Evolutionary conservation across 495 filamentous ascomycete species (phyloP), one percentile per base, ranked within the genome.

Genomic region (Aspergillus sclerotioniger): DNA sequence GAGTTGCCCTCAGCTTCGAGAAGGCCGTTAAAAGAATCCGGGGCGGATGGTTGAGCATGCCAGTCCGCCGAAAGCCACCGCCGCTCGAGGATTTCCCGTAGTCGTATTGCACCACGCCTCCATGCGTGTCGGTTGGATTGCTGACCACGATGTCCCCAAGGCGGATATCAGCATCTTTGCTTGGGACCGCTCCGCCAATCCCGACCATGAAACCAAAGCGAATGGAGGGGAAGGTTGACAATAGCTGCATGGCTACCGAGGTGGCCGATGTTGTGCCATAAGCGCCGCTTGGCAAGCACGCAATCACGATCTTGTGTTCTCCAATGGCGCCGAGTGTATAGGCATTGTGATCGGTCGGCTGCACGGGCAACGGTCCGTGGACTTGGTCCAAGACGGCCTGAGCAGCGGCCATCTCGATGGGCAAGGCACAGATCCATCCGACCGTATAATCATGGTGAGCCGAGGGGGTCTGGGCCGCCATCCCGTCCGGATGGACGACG

Each of bases 371-470:
- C 33, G 8, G 9, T 3, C n/a, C 13, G 20, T 54, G 52, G 8
- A 7, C 21, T 7, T 44, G 4, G 16, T 54, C 52, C 12, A 54
- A 35, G n/a, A 54, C 31, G 1, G 35, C 52, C 9, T 44, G 9
- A 6, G 37, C 52, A 8, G 52, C 35, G 2, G 52, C 52, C 52
- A 44, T 25, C n/a, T 54, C 52, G 17, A 54, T 19, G 6, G 52
- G 52, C 19, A 54, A 45, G 3, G 52, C 37, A 25, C 52, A 54
- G 52, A 54, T 45, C 52, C 52, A 54, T n/a, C 15, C 35, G 16
- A 54, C 19, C 32, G 37, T 44, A 19, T 54, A 54, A 35, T 54
- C 52, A 45, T 20, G 20, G 37, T 31, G 52, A 2, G 25, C 5
- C 25, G 5, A 25, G 5, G 25, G 2, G 5, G 5, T 25, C 25